Percentiles rank a stretch among this genome's conserved stretches.
Conservation (phyloP, 768 basidiomycete species). For the Russula abietina region DNA sequence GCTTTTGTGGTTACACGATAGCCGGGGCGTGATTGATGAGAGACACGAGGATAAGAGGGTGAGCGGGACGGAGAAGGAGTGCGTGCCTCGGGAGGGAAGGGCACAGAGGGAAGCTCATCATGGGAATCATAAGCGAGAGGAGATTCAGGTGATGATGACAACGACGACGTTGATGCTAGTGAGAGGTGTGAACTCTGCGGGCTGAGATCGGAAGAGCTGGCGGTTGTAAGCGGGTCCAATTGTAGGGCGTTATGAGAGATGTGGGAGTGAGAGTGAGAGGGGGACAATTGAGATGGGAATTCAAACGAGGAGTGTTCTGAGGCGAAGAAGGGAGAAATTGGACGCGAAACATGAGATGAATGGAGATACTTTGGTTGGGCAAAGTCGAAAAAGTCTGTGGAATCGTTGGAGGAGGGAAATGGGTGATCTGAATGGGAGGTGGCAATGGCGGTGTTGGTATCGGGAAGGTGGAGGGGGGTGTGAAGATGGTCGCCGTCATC, state of each 20-base stretch:
- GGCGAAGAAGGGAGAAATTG: constrained; percentile 20
- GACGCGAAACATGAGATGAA: constrained; percentile 22
- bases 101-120: constrained; percentile 15
- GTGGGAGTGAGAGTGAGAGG: not conserved
- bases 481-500: constrained; percentile 25
- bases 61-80: not conserved
- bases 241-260: constrained; percentile 23
- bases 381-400: constrained; percentile 17
- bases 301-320: constrained; percentile 5
- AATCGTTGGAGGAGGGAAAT: constrained; percentile 10
- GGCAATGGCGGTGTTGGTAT: constrained; percentile 14
- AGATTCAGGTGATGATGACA: not conserved
- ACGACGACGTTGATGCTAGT: not conserved
- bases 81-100: constrained; percentile 5
- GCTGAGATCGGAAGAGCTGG: constrained; percentile 11
- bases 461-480: constrained; percentile 22
- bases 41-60: constrained; percentile 12
- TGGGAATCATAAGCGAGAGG: constrained; percentile 1
- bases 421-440: constrained; percentile 6
- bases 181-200: constrained; percentile 14
- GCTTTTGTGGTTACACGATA: constrained; percentile 24
- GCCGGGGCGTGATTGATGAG: constrained; percentile 11
- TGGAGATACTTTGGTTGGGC: constrained; percentile 19
- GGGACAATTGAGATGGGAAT: constrained; percentile 1
- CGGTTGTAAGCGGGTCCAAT: constrained; percentile 6